Evolutionary conservation across 2,329 filamentous ascomycete species (phyloP).

Genomic region (Venturia pyrina): DNA sequence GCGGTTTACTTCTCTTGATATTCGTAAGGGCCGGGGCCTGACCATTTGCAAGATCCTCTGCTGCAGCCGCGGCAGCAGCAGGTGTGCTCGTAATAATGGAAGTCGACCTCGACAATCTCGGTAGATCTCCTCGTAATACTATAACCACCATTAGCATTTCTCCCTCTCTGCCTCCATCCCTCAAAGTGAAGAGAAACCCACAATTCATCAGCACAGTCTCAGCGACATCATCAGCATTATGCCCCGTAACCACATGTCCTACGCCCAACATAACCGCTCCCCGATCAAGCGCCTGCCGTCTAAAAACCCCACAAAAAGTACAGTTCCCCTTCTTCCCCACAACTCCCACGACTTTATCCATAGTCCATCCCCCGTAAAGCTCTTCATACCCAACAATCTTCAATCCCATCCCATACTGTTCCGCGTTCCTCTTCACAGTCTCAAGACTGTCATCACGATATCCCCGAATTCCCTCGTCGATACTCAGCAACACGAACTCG

Average conservation of each 20-base stretch:
- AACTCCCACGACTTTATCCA: conserved; percentile 95
- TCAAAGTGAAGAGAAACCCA: conserved; percentile 14
- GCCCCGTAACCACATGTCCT: conserved; percentile 88
- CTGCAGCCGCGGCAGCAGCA: conserved; percentile 44
- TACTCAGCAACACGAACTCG: conserved; percentile 75
- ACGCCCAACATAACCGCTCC: conserved; percentile 82
- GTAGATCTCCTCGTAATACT: conserved; percentile 77
- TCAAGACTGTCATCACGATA: conserved; percentile 94
- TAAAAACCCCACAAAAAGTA: conserved; percentile 96
- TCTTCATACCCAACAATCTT: conserved; percentile 90
- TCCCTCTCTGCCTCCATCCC: neutral
- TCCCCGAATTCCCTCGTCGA: conserved; percentile 95
- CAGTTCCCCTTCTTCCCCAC: conserved; percentile 98
- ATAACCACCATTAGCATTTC: conserved; percentile 14
- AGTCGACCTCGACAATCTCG: conserved; percentile 77
- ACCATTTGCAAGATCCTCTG: conserved; percentile 30
- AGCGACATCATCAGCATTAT: conserved; percentile 95
- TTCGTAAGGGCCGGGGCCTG: conserved; percentile 46
- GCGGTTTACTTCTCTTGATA: conserved; percentile 88
- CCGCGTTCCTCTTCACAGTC: conserved; percentile 88
- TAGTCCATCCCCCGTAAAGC: conserved; percentile 87
- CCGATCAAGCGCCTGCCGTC: conserved; percentile 84
- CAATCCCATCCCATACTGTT: conserved; percentile 83
- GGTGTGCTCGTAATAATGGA: conserved; percentile 63
- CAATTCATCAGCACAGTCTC: conserved; percentile 96